Conservation (phyloP, 163 green algal species). For the Scenedesmus sp. region DNA sequence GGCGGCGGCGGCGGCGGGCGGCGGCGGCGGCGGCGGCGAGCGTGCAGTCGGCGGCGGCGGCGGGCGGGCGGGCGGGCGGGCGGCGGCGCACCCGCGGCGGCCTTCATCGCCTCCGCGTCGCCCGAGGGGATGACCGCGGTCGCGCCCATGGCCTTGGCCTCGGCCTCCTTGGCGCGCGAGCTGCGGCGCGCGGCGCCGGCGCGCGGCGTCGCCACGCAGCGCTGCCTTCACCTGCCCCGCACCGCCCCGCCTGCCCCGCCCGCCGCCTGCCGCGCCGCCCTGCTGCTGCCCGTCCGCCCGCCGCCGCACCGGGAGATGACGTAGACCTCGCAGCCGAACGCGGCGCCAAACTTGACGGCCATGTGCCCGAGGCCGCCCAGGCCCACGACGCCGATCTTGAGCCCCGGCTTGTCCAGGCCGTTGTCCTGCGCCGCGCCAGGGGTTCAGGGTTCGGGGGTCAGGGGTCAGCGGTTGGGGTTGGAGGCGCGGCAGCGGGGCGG, state of each 20-base stretch:
- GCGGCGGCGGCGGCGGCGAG: no score
- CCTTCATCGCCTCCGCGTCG: conserved; percentile 42
- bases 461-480: no score
- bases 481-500: no score
- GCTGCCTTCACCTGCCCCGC: no score
- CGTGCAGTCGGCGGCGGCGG: no score
- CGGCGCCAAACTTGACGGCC: conserved; percentile 80
- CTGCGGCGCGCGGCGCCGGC: conserved; percentile 3
- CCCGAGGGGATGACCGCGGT: conserved; percentile 47
- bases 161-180: conserved; percentile 57
- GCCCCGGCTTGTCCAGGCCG: conserved; percentile 76
- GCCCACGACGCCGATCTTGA: conserved; percentile 83
- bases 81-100: conserved; percentile 14
- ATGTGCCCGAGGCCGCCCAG: conserved; percentile 90
- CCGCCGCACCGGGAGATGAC: conserved; percentile 53
- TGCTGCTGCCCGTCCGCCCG: background rate
- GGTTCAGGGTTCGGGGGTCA: no score
- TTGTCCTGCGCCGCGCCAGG: no score
- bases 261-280: background rate
- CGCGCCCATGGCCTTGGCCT: conserved; percentile 61
- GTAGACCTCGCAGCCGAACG: conserved; percentile 78
- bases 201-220: no score
- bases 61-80: no score
- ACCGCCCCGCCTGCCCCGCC: no score
- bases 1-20: no score